phyloP scores from a whole-genome alignment of 805 yeast genomes.

The Yamadazyma olivae region DNA sequence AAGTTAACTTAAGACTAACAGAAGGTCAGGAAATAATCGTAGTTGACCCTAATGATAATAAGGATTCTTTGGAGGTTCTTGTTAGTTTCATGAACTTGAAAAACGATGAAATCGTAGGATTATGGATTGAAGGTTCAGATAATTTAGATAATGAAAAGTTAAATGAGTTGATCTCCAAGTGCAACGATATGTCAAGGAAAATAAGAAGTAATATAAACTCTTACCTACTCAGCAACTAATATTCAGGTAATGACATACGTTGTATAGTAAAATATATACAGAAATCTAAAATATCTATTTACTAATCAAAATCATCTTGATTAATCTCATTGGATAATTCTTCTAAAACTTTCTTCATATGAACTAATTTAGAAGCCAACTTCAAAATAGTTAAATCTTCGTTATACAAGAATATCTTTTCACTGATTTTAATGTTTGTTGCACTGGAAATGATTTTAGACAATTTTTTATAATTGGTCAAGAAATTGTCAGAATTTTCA shows the following conservation, averaged over 20 bases:
- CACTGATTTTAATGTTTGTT: constrained; percentile 35
- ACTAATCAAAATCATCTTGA: background rate
- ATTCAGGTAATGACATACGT: background rate
- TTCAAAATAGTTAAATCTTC: constrained; percentile 24
- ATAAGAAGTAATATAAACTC: constrained; percentile 45
- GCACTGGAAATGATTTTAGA: constrained; percentile 27
- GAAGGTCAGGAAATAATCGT: constrained; percentile 10
- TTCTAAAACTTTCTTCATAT: constrained; percentile 32
- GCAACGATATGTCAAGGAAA: constrained; percentile 42
- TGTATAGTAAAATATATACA: background rate
- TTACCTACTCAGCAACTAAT: constrained; percentile 31
- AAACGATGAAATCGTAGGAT: constrained; percentile 55
- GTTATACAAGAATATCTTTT: constrained; percentile 32
- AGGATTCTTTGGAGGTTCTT: constrained; percentile 32
- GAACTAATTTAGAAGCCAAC: constrained; percentile 30
- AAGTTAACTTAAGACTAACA: constrained; percentile 17
- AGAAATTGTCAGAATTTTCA: constrained; percentile 24
- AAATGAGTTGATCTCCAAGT: constrained; percentile 38
- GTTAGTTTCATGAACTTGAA: constrained; percentile 54
- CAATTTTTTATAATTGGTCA: constrained; percentile 26
- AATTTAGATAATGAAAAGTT: constrained; percentile 14
- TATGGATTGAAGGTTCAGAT: constrained; percentile 45
- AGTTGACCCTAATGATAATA: constrained; percentile 17
- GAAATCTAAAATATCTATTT: background rate
- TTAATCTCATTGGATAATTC: constrained; percentile 25